Evolutionary conservation across 106 monocot species (phyloP).

Genomic region (Posidonia australis): DNA sequence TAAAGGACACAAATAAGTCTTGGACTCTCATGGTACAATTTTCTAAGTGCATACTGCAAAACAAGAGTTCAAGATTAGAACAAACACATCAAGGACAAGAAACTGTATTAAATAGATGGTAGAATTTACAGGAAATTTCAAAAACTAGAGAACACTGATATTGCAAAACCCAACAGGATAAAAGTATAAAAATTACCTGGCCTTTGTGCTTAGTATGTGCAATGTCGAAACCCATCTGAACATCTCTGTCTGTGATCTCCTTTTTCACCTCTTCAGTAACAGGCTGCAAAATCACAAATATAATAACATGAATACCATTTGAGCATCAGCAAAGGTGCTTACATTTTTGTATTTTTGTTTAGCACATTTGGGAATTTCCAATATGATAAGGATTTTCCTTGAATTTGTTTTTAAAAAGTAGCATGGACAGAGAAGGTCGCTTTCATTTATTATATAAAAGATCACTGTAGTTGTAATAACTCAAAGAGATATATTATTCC

Average conservation of each 20-base stretch:
- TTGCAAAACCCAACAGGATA: neutral
- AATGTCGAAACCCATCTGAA: conserved; percentile 77
- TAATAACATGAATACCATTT: neutral
- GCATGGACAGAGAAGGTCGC: too few relatives aligned
- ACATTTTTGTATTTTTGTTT: neutral
- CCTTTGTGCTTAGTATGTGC: conserved; percentile 87
- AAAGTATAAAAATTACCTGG: conserved; percentile 41
- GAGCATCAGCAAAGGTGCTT: neutral
- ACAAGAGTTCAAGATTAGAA: conserved; percentile 6
- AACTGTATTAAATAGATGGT: neutral
- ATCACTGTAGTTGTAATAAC: too few relatives aligned
- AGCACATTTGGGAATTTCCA: too few relatives aligned
- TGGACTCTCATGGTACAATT: conserved; percentile 98
- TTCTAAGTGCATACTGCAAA: conserved; percentile 90
- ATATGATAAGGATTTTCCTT: too few relatives aligned
- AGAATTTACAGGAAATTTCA: neutral
- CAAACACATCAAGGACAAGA: neutral
- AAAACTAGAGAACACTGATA: neutral
- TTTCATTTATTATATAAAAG: too few relatives aligned
- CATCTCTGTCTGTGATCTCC: conserved; percentile 69
- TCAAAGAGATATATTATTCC: too few relatives aligned
- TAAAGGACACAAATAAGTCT: conserved; percentile 84
- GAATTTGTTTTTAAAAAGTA: too few relatives aligned
- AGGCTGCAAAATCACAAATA: conserved; percentile 35
- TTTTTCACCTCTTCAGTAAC: conserved; percentile 67